Evolutionary conservation across 1,139 yeast species (phyloP).

Genomic region (Kodamaea ohmeri): DNA sequence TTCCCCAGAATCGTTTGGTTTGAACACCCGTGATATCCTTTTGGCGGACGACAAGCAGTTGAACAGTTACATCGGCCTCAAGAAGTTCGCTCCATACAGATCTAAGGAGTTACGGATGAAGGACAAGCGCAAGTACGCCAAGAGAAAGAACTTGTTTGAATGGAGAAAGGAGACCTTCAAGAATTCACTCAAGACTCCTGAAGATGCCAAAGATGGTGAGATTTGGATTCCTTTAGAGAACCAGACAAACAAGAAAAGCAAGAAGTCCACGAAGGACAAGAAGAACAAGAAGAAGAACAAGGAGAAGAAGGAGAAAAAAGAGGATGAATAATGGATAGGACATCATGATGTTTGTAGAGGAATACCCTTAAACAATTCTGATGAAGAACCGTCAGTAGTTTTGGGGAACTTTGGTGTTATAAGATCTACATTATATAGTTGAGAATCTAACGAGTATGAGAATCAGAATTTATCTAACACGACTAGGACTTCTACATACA

Average conservation of each 20-base stretch:
- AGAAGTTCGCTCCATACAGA: constrained; percentile 92
- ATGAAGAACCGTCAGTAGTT: no score
- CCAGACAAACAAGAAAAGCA: constrained; percentile 11
- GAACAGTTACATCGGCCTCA: constrained; percentile 80
- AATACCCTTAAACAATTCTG: no score
- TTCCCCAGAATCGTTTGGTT: constrained; percentile 90
- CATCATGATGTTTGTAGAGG: background rate
- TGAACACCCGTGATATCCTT: constrained; percentile 81
- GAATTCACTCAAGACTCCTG: constrained; percentile 48
- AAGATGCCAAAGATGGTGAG: constrained; percentile 33
- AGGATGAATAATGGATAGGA: background rate
- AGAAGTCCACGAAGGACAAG: constrained; percentile 11
- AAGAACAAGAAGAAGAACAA: constrained; percentile 6
- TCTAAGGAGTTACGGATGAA: constrained; percentile 67
- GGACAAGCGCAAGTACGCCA: constrained; percentile 82
- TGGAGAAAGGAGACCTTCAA: constrained; percentile 89
- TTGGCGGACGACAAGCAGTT: constrained; percentile 85
- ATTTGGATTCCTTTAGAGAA: constrained; percentile 38
- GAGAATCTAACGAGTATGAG: no score
- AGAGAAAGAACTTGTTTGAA: constrained; percentile 76
- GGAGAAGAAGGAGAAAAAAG: constrained; percentile 6
- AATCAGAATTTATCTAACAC: background rate
- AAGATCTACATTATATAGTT: no score
- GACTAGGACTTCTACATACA: background rate
- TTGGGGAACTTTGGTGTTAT: no score